These are phyloP conservation scores for Mycena epipterygia DNA, from an alignment of 768 basidiomycete species.

Conservation along the genomic window DNA sequence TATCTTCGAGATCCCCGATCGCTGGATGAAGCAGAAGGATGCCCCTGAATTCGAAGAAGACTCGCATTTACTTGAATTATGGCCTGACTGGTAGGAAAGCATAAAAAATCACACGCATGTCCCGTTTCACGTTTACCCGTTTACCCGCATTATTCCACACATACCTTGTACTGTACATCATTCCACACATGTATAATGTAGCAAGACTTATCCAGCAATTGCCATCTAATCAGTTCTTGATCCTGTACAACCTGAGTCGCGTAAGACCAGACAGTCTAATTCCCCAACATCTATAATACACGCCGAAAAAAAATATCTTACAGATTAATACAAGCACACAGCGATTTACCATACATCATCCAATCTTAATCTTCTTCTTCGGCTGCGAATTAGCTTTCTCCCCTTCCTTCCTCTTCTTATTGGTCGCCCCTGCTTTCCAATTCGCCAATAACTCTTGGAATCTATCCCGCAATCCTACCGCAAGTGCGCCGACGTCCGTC, in stretches of 20 bases:
- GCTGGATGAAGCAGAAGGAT: slow-evolving; percentile 92
- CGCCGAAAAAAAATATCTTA: slow-evolving; percentile 34
- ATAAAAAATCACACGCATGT: neutral
- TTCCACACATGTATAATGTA: slow-evolving; percentile 21
- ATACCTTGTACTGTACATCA: neutral
- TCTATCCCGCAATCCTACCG: slow-evolving; percentile 63
- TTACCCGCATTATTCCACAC: neutral
- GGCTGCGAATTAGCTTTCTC: slow-evolving; percentile 76
- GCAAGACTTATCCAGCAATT: no score
- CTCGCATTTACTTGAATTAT: slow-evolving; percentile 66
- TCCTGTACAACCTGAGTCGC: no score
- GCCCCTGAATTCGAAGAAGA: slow-evolving; percentile 78
- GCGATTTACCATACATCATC: slow-evolving; percentile 51
- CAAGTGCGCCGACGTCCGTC: slow-evolving; percentile 81
- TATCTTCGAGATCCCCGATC: slow-evolving; percentile 78
- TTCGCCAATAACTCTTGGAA: slow-evolving; percentile 65
- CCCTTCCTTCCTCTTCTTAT: slow-evolving; percentile 83
- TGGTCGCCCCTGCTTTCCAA: slow-evolving; percentile 60
- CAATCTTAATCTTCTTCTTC: slow-evolving; percentile 75
- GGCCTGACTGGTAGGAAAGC: slow-evolving; percentile 71
- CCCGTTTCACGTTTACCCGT: slow-evolving; percentile 13
- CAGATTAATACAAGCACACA: slow-evolving; percentile 35
- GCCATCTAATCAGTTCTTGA: no score
- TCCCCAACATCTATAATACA: slow-evolving; percentile 24
- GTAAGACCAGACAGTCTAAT: no score